Evolutionary conservation across 305 asterid species (phyloP), one percentile per base, ranked within the genome.

Genomic region (Solanum hybrid): DNA sequence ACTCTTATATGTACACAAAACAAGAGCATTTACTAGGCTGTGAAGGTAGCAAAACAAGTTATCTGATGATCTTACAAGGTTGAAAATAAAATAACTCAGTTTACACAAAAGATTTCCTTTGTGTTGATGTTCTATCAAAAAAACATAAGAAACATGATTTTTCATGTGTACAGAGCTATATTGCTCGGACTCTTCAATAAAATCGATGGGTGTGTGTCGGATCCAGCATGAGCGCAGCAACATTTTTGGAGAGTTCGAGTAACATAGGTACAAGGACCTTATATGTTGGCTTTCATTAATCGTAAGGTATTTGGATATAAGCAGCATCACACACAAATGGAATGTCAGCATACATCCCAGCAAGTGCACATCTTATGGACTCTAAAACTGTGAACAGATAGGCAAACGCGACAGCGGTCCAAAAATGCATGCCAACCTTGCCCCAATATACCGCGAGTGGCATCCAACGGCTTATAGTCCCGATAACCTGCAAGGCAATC

Each of bases 261-360:
- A 24, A 70, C 72, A 61, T 20, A 7, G 72, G 72, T 70, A 0
- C 15, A 24, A 10, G 76, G 76, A n/a, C 24, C 14, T 22, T 20
- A 20, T 86, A 86, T 57, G 39, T 68, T 61, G 39, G 81, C 10
- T 7, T 32, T 70, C 57, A 88, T 94, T 94, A 95, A 73, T 94
- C 96, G 41, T 94, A 96, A 5, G 98, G 98, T 86, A 96, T 95
- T 89, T 96, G 99, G 88, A 97, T 96, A 78, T 95, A 96, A 17
- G 99, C 98, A 2, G 99, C 98, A 89, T 96, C 98, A 85, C 96
- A 94, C 83, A 95, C 95, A 89, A 96, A 95, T 5, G 99, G 99
- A 73, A 96, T 79, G 26, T 97, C 99, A 29, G 98, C 95, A 33
- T 33, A 33, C 34, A 33, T 33, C 6, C 34, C 34, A 33, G 34